These are phyloP conservation scores for Citrus maxima DNA, from an alignment of 345 rosid species.

Conservation along the genomic window DNA sequence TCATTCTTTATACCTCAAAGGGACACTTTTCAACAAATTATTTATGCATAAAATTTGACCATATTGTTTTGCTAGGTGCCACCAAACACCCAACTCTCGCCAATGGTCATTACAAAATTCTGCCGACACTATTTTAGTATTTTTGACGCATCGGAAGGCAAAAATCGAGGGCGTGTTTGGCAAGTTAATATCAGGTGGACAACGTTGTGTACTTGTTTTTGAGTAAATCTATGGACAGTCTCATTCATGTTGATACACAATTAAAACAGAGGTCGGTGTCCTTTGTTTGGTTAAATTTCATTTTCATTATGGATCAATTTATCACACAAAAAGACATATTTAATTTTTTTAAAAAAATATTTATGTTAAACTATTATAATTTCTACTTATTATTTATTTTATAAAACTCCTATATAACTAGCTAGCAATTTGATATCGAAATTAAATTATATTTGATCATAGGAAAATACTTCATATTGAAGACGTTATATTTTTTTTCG, in stretches of 20 bases:
- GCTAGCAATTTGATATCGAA: too few relatives aligned
- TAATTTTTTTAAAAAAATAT: too few relatives aligned
- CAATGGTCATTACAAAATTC: not conserved
- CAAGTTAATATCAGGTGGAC: not conserved
- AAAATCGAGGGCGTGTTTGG: not conserved
- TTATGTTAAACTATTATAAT: too few relatives aligned
- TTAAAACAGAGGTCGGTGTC: not conserved
- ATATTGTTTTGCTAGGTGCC: not conserved
- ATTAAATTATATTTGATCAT: too few relatives aligned
- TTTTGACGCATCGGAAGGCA: not conserved
- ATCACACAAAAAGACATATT: too few relatives aligned
- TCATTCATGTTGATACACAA: not conserved
- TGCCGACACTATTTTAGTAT: not conserved
- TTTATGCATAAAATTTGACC: not conserved
- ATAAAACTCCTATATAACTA: too few relatives aligned
- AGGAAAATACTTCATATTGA: too few relatives aligned
- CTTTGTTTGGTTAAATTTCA: not conserved
- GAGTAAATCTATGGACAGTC: not conserved
- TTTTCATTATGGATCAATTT: not conserved
- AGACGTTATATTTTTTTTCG: too few relatives aligned
- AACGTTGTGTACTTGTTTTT: not conserved
- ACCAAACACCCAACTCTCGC: not conserved
- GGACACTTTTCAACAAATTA: not conserved
- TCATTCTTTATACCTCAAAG: not conserved
- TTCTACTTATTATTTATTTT: too few relatives aligned